These are phyloP conservation scores for Sinapis alba DNA, from an alignment of 441 rosid genomes.

Conservation along the genomic window DNA sequence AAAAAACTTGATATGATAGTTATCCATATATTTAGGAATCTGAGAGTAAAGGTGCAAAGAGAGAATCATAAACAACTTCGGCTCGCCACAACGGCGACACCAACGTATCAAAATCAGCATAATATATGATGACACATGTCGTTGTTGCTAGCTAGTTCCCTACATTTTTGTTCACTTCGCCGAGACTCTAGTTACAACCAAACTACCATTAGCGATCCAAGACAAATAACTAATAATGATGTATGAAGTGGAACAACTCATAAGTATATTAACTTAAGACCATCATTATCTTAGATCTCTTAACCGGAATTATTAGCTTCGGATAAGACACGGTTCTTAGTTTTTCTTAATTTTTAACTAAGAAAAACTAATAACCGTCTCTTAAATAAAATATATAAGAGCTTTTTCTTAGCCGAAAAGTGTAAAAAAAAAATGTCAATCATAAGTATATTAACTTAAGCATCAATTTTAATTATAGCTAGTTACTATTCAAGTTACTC, in stretches of 20 bases:
- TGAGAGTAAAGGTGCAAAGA: conserved; percentile 4
- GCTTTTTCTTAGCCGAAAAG: too few species aligned
- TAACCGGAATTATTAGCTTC: too few species aligned
- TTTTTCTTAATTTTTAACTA: too few species aligned
- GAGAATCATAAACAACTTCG: conserved; percentile 23
- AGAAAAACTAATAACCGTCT: too few species aligned
- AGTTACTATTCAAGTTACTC: background rate
- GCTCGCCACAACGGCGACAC: conserved; percentile 3
- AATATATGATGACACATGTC: conserved; percentile 5
- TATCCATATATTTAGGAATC: background rate
- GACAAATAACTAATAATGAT: background rate
- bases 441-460: background rate
- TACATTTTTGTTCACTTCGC: background rate
- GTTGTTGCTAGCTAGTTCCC: background rate
- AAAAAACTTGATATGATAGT: background rate
- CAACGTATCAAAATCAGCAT: conserved; percentile 1
- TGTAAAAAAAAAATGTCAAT: too few species aligned
- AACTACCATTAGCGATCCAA: background rate
- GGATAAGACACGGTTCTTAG: too few species aligned
- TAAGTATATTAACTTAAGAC: background rate
- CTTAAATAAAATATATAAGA: too few species aligned
- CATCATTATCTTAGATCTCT: too few species aligned
- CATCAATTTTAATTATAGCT: background rate
- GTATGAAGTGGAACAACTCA: background rate
- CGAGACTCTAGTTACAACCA: background rate